Evolutionary conservation across 768 basidiomycete genomes (phyloP).

Genomic region (Boletus coccyginus): DNA sequence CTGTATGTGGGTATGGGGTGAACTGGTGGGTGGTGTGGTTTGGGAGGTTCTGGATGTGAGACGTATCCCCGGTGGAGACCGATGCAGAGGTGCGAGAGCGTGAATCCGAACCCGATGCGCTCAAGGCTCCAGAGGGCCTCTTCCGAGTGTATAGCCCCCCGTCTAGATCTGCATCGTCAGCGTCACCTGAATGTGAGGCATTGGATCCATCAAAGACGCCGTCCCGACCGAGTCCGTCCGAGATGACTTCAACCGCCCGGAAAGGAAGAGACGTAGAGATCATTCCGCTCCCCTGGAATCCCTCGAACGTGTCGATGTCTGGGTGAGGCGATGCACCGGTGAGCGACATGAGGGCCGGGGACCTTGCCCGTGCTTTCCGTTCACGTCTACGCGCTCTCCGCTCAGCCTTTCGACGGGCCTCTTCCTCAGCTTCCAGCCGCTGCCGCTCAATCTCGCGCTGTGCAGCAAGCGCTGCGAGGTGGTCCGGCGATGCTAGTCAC

Average conservation of each 20-base stretch:
- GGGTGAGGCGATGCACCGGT: slow-evolving; percentile 23
- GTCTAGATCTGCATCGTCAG: slow-evolving; percentile 59
- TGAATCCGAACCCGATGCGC: slow-evolving; percentile 51
- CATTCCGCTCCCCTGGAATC: slow-evolving; percentile 55
- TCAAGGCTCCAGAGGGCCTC: slow-evolving; percentile 27
- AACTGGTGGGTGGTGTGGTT: slow-evolving; percentile 26
- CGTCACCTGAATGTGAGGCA: slow-evolving; percentile 27
- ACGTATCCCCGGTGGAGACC: slow-evolving; percentile 27
- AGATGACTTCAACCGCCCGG: neutral
- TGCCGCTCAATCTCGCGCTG: slow-evolving; percentile 30
- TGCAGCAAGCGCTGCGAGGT: slow-evolving; percentile 26
- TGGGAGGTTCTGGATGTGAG: slow-evolving; percentile 22
- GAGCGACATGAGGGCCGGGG: slow-evolving; percentile 30
- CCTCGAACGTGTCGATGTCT: slow-evolving; percentile 51
- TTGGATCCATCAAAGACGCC: slow-evolving; percentile 6
- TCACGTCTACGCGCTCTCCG: slow-evolving; percentile 44
- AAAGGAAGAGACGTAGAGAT: neutral
- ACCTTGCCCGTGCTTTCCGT: slow-evolving; percentile 42
- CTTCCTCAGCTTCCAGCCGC: slow-evolving; percentile 35
- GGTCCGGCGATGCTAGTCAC: slow-evolving; percentile 44
- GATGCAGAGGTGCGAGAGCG: slow-evolving; percentile 61
- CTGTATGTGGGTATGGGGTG: slow-evolving; percentile 25
- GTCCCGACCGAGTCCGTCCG: slow-evolving; percentile 1
- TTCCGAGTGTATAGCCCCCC: slow-evolving; percentile 51
- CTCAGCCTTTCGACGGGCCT: slow-evolving; percentile 46